phyloP scores from a whole-genome alignment of 495 filamentous ascomycete genomes.

The Chaetomium tenue region DNA sequence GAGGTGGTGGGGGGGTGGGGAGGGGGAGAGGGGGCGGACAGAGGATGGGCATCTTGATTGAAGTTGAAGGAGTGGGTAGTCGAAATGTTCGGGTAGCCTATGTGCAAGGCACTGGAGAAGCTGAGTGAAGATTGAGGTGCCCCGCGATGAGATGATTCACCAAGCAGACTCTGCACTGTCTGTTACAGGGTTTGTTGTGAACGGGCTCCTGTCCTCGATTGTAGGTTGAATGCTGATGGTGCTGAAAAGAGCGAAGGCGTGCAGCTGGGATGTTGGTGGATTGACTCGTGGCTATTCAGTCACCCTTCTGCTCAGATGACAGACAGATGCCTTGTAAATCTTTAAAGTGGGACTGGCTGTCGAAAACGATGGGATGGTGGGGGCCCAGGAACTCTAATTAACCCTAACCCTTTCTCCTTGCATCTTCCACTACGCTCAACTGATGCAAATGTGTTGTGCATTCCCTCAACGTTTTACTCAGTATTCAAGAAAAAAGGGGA shows the following conservation, averaged over 20 bases:
- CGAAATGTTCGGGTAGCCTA: background rate
- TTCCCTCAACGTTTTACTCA: background rate
- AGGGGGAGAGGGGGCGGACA: slow-evolving; percentile 48
- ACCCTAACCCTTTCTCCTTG: background rate
- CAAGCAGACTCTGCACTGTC: background rate
- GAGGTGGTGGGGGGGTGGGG: slow-evolving; percentile 3
- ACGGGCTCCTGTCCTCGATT: background rate
- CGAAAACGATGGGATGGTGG: background rate
- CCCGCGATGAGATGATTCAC: background rate
- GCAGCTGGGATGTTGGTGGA: background rate
- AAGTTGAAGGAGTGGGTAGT: background rate
- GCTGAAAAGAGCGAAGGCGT: background rate
- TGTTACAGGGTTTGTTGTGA: background rate
- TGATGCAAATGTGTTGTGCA: background rate
- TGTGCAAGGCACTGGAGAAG: background rate
- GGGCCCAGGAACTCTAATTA: background rate
- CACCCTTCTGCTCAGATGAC: background rate
- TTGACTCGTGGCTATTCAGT: background rate
- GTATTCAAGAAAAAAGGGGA: background rate
- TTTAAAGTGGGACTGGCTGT: slow-evolving; percentile 4
- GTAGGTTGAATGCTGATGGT: background rate
- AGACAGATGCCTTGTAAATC: slow-evolving; percentile 11
- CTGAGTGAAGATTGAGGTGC: background rate
- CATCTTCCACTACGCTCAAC: background rate
- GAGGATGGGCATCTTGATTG: slow-evolving; percentile 58